Conservation (phyloP, 2,329 filamentous ascomycete species). For the Fusarium pseudocircinatum region DNA sequence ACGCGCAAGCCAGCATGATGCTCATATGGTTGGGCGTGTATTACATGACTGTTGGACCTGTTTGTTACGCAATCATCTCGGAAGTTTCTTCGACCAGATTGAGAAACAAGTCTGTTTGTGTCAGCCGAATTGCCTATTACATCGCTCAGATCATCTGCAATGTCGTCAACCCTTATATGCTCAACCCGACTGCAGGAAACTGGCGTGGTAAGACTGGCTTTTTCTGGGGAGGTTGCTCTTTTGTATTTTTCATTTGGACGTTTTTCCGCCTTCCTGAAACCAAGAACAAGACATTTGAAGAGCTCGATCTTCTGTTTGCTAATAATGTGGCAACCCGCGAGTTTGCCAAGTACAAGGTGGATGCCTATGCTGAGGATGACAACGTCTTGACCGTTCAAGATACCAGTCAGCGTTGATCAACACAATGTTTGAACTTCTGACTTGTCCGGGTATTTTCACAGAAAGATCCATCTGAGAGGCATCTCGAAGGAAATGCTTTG, state of each 20-base stretch:
- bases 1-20: conserved; percentile 48
- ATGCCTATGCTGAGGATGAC: conserved; percentile 35
- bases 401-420: background rate
- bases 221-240: conserved; percentile 52
- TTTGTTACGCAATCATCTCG: conserved; percentile 53
- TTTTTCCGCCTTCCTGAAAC: conserved; percentile 63
- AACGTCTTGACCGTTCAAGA: conserved; percentile 1
- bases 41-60: conserved; percentile 52
- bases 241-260: conserved; percentile 54
- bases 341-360: conserved; percentile 49
- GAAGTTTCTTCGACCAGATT: conserved; percentile 51
- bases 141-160: conserved; percentile 38
- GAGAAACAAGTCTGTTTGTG: conserved; percentile 51
- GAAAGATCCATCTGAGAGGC: background rate
- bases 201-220: conserved; percentile 50
- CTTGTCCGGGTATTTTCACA: background rate
- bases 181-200: conserved; percentile 43
- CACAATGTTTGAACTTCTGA: background rate
- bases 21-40: conserved; percentile 54
- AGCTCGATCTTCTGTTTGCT: conserved; percentile 64
- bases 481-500: background rate
- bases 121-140: conserved; percentile 45
- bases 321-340: conserved; percentile 51
- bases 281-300: conserved; percentile 55
- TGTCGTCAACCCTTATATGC: conserved; percentile 42